Evolutionary conservation across 176 grass and related monocot species (phyloP).

Genomic region (Miscanthus lutarioriparius): DNA sequence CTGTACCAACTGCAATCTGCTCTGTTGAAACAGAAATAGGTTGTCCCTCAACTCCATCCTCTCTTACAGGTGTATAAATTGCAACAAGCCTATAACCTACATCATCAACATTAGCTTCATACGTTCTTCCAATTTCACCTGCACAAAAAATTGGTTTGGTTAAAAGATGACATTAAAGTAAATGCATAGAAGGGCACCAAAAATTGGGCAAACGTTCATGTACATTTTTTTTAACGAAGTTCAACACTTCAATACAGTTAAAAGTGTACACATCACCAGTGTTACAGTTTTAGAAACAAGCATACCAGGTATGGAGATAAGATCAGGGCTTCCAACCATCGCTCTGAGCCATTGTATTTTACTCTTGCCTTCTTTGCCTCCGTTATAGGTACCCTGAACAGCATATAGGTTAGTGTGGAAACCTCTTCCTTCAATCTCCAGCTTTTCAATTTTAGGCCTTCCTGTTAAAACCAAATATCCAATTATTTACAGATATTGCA

Average conservation of each 20-base stretch:
- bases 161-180: slow-evolving; percentile 11
- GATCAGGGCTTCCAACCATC: slow-evolving; percentile 96
- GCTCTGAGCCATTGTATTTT: slow-evolving; percentile 96
- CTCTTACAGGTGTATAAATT: slow-evolving; percentile 92
- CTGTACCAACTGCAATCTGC: slow-evolving; percentile 86
- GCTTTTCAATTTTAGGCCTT: slow-evolving; percentile 83
- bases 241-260: background rate
- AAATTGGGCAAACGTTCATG: background rate
- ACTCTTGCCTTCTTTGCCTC: slow-evolving; percentile 97
- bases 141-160: slow-evolving; percentile 30
- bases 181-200: slow-evolving; percentile 9
- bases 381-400: slow-evolving; percentile 69
- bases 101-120: slow-evolving; percentile 97
- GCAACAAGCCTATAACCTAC: slow-evolving; percentile 92
- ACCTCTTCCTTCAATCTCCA: slow-evolving; percentile 99
- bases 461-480: slow-evolving; percentile 51
- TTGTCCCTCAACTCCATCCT: slow-evolving; percentile 90
- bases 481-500: slow-evolving; percentile 15
- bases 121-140: slow-evolving; percentile 85
- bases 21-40: slow-evolving; percentile 94
- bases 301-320: slow-evolving; percentile 97
- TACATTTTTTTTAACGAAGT: background rate
- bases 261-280: background rate
- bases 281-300: slow-evolving; percentile 2
- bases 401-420: slow-evolving; percentile 93